phyloP scores from a whole-genome alignment of 176 grass and related monocot genomes.

The Lolium rigidum region DNA sequence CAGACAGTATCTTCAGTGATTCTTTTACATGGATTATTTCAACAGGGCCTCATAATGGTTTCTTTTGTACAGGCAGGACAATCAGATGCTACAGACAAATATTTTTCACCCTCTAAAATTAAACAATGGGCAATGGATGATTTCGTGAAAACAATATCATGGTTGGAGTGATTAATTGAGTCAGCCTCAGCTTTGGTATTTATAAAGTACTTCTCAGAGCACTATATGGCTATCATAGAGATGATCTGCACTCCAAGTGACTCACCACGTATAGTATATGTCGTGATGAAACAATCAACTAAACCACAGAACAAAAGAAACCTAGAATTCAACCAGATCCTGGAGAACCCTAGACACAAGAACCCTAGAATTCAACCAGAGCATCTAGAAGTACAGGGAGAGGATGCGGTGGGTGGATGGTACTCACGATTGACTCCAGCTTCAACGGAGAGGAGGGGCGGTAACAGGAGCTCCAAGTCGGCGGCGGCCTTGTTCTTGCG shows the following conservation, averaged over 20 bases:
- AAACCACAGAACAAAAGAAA: too few relatives aligned
- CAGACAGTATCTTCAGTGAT: background rate
- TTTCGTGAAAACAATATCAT: conserved; percentile 72
- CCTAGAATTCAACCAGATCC: too few relatives aligned
- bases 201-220: background rate
- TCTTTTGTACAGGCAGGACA: conserved; percentile 49
- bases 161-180: conserved; percentile 69
- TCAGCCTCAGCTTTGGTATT: background rate
- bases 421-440: too few relatives aligned
- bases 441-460: too few relatives aligned
- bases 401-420: too few relatives aligned
- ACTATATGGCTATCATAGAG: background rate
- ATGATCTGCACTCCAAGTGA: background rate
- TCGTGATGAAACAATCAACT: background rate
- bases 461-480: too few relatives aligned
- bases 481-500: too few relatives aligned
- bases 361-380: too few relatives aligned
- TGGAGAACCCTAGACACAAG: too few relatives aligned
- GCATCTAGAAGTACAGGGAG: too few relatives aligned
- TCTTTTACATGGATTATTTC: conserved; percentile 27
- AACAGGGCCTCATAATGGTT: conserved; percentile 6
- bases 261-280: background rate
- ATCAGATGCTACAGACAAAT: conserved; percentile 30
- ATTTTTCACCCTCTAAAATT: conserved; percentile 74
- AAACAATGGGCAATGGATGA: conserved; percentile 87